These are phyloP conservation scores for Lactarius evosmus DNA, from an alignment of 768 basidiomycete genomes.

Conservation along the genomic window DNA sequence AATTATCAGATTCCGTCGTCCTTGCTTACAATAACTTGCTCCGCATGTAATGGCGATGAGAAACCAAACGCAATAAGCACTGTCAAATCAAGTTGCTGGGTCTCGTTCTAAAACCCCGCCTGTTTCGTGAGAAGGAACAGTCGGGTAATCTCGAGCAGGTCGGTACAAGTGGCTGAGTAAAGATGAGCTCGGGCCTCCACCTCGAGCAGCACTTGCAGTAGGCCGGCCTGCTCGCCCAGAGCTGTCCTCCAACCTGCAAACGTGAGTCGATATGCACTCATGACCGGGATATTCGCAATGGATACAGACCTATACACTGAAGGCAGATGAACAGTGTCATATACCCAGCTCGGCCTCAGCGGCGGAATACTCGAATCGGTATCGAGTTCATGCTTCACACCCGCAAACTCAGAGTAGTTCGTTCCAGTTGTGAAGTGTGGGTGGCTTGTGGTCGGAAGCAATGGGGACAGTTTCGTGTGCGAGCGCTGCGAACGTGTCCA, in stretches of 20 bases:
- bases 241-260: constrained; percentile 9
- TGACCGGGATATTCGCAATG: background rate
- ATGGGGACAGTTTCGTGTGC: background rate
- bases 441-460: constrained; percentile 3
- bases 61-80: background rate
- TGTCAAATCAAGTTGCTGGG: background rate
- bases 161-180: constrained; percentile 11
- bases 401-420: background rate
- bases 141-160: constrained; percentile 1
- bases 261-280: background rate
- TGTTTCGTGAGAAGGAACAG: background rate
- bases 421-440: background rate
- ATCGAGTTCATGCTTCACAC: constrained; percentile 21
- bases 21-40: background rate
- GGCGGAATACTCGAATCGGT: constrained; percentile 5
- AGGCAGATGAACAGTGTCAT: background rate
- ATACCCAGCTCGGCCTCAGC: constrained; percentile 8
- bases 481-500: constrained; percentile 3
- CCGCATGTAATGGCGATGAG: background rate
- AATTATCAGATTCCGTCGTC: background rate
- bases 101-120: background rate
- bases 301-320: constrained; percentile 7
- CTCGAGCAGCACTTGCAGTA: background rate
- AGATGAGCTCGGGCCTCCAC: background rate
- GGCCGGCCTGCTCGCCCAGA: background rate